phyloP scores from a whole-genome alignment of 2,329 filamentous ascomycete species.

The Huntiella bhutanensis region DNA sequence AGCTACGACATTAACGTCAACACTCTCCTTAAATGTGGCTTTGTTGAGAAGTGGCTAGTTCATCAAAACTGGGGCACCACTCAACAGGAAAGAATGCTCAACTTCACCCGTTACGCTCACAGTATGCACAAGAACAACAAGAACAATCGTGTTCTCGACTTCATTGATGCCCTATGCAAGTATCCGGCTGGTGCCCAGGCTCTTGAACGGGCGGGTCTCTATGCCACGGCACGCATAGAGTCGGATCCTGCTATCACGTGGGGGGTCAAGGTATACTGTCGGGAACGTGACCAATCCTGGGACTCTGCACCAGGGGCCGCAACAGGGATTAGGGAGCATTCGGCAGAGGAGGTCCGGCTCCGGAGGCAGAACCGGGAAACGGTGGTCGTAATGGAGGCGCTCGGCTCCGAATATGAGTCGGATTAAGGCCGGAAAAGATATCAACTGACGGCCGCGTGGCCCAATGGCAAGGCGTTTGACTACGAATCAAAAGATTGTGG shows the following conservation, averaged over 20 bases:
- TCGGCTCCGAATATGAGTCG: neutral
- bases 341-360: conserved; percentile 49
- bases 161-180: conserved; percentile 29
- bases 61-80: conserved; percentile 49
- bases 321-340: conserved; percentile 26
- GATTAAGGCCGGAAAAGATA: conserved; percentile 29
- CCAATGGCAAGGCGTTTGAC: too few species aligned
- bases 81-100: conserved; percentile 31
- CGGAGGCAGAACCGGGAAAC: conserved; percentile 65
- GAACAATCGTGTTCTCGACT: conserved; percentile 27
- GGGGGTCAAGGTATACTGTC: neutral
- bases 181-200: conserved; percentile 32
- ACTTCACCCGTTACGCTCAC: conserved; percentile 35
- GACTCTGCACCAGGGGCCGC: too few species aligned
- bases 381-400: conserved; percentile 54
- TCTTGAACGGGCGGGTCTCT: conserved; percentile 30
- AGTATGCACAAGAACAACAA: conserved; percentile 17
- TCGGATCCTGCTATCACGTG: conserved; percentile 11
- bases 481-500: too few species aligned
- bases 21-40: conserved; percentile 37
- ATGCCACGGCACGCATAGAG: too few species aligned
- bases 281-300: too few species aligned
- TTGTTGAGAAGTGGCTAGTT: conserved; percentile 56
- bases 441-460: conserved; percentile 23
- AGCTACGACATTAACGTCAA: conserved; percentile 33